These are phyloP conservation scores for Aristolochia californica DNA, from an alignment of 164 flowering plant genomes.

Conservation along the genomic window DNA sequence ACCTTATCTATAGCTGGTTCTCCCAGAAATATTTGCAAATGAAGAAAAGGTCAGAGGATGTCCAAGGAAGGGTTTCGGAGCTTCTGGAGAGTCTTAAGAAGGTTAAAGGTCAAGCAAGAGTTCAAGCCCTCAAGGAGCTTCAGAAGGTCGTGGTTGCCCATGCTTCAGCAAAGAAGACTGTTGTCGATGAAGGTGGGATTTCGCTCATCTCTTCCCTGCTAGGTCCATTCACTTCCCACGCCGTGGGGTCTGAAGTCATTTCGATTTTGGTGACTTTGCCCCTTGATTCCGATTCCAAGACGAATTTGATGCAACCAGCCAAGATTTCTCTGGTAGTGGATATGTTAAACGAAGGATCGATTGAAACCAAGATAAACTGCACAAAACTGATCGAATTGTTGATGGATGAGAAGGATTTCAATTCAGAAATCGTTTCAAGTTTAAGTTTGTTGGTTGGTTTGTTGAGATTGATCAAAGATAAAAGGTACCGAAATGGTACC, in stretches of 20 bases:
- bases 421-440: slow-evolving; percentile 55
- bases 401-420: slow-evolving; percentile 56
- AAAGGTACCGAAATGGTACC: slow-evolving; percentile 46
- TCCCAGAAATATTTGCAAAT: slow-evolving; percentile 50
- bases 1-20: slow-evolving; percentile 56
- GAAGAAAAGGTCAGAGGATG: slow-evolving; percentile 80
- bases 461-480: slow-evolving; percentile 70
- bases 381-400: slow-evolving; percentile 45
- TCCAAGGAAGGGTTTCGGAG: slow-evolving; percentile 68
- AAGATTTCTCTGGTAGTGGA: slow-evolving; percentile 73
- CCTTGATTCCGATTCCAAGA: slow-evolving; percentile 54
- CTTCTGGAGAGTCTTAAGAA: slow-evolving; percentile 56
- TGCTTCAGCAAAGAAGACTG: slow-evolving; percentile 49
- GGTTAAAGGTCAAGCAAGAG: slow-evolving; percentile 76
- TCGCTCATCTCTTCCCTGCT: slow-evolving; percentile 43
- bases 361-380: slow-evolving; percentile 75
- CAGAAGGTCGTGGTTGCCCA: slow-evolving; percentile 42
- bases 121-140: slow-evolving; percentile 68
- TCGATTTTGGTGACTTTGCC: slow-evolving; percentile 61
- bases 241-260: slow-evolving; percentile 75
- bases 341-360: slow-evolving; percentile 76
- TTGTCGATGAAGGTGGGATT: slow-evolving; percentile 62
- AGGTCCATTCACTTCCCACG: slow-evolving; percentile 83
- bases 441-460: slow-evolving; percentile 72
- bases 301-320: slow-evolving; percentile 62